phyloP scores from a whole-genome alignment of 306 rosid species.

The Vicia villosa region DNA sequence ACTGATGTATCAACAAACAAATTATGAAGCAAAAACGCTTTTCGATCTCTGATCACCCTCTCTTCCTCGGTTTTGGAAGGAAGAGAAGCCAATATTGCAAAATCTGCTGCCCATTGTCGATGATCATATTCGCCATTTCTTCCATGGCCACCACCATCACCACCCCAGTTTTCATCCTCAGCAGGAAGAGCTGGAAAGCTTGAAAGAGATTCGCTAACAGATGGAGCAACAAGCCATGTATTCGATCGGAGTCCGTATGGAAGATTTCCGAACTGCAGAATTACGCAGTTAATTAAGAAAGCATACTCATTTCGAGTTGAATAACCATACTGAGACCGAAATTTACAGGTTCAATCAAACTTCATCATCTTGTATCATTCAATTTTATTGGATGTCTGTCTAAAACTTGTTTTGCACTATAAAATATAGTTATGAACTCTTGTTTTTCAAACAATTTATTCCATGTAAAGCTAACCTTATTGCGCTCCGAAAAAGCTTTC shows the following conservation, averaged over 20 bases:
- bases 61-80: conserved; percentile 98
- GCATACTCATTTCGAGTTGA: background rate
- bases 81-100: conserved; percentile 63
- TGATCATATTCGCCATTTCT: conserved; percentile 60
- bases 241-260: conserved; percentile 94
- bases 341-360: background rate
- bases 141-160: conserved; percentile 86
- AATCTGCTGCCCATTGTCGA: conserved; percentile 84
- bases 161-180: conserved; percentile 96
- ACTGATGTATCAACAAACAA: conserved; percentile 78
- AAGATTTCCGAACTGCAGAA: conserved; percentile 88
- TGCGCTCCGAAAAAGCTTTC: conserved; percentile 85
- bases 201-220: conserved; percentile 65
- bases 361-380: too few relatives aligned
- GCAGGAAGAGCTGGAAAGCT: conserved; percentile 62
- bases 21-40: conserved; percentile 88
- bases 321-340: background rate
- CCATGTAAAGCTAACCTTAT: conserved; percentile 61
- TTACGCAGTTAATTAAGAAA: conserved; percentile 26
- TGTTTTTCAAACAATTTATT: background rate
- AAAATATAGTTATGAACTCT: background rate
- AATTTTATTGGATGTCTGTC: background rate
- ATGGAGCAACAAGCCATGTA: conserved; percentile 96
- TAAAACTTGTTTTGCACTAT: background rate
- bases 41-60: conserved; percentile 85